Evolutionary conservation across 1,284 basidiomycete species (phyloP), one percentile per base, ranked within the genome.

Genomic region (Vanrija humicola): DNA sequence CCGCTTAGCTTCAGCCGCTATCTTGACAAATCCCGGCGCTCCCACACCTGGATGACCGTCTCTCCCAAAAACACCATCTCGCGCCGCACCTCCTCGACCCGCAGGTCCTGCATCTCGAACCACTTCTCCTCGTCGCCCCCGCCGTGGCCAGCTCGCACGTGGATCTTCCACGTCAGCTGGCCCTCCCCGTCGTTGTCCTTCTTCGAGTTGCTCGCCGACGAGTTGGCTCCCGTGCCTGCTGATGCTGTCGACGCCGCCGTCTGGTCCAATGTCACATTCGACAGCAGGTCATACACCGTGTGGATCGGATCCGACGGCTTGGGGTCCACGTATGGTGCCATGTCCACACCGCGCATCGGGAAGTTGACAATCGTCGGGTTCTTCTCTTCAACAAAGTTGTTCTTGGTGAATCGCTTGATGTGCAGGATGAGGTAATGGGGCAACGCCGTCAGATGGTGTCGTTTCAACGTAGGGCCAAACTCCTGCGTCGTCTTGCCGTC

Each of bases 351-450:
- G 55, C 90, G 84, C 44, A 97, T 82, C 12, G 93, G 93, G 70
- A 97, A 98, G 70, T 96, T 98, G 65, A 99, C 90, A 58, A 98
- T 94, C 1, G 96, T 99, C 3, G 94, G 94, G 70, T 99, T 98
- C 75, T 97, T 95, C 77, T 98, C 95, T 76, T 98, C 95, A 1
- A 97, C 91, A 69, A 99, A 98, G 50, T 84, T 84, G 76, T 98
- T 99, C 75, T 91, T 96, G n/a, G 91, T 96, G 77, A 98, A 99
- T 29, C 96, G 85, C 71, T 95, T 98, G 80, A 89, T 95, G 74
- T 97, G 91, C 23, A 98, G 80, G 65, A 98, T 89, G 64, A 99
- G 85, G 72, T 94, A 98, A 43, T 83, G 90, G 19, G 96, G 96
- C 54, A 98, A 80, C 21, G 82, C 82, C 58, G 88, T 87, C 63